A percentile compares a stretch with the other conserved stretches of the same genome.
Evolutionary conservation across 169 alveolate genomes (phyloP).

Genomic region (Plasmodium coatneyi): DNA sequence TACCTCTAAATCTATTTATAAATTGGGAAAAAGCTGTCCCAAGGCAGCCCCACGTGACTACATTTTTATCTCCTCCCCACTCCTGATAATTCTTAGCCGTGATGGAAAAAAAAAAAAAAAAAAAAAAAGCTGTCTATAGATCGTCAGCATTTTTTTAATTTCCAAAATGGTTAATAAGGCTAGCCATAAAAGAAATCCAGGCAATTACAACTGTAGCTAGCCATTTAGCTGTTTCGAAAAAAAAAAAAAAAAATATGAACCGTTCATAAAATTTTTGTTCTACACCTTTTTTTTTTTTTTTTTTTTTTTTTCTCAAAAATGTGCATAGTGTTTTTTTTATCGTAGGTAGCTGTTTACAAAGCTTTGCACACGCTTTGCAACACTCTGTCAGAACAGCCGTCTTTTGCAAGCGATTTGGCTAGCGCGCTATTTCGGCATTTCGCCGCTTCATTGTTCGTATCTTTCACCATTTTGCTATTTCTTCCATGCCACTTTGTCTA

Average conservation of each 20-base stretch:
- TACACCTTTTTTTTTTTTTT: constrained; percentile 1
- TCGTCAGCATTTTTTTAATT: background rate
- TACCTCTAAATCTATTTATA: background rate
- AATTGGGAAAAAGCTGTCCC: background rate
- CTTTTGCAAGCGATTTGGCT: background rate
- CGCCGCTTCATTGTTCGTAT: background rate
- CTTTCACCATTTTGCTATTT: constrained; percentile 5
- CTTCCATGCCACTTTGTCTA: background rate
- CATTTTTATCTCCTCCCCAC: background rate
- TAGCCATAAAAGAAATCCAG: background rate
- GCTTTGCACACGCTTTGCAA: background rate
- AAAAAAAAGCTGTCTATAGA: constrained; percentile 2
- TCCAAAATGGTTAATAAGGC: background rate
- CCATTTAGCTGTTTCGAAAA: background rate
- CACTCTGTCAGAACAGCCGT: background rate
- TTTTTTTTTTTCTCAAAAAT: constrained; percentile 23
- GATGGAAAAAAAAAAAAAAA: constrained; percentile 7
- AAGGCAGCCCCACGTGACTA: background rate
- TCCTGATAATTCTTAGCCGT: background rate
- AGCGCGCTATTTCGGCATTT: background rate
- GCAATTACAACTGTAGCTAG: constrained; percentile 11
- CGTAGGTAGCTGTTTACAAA: constrained; percentile 7
- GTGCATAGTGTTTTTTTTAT: constrained; percentile 28
- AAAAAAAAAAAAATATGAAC: constrained; percentile 23
- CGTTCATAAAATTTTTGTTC: constrained; percentile 33